Evolutionary conservation across 371 early-diverging fungal genomes (phyloP), one percentile per base, ranked within the genome.

Genomic region (Rhizopus sp.): DNA sequence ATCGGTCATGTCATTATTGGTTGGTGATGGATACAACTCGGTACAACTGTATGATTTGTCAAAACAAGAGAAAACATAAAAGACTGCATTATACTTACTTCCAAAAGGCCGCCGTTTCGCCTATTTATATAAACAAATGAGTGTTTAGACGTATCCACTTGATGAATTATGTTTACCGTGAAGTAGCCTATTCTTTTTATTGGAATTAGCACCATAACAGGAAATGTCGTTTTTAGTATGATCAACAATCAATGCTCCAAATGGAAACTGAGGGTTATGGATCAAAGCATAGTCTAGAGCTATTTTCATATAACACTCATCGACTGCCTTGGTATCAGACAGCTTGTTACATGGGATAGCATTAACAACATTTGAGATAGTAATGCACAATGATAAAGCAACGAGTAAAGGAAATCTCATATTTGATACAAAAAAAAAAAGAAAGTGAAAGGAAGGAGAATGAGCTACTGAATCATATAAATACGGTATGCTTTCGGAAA

Each of bases 21-120:
- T 70, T 17, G 66, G 68, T 3, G 73, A 73, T 6, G 73, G 70
- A 54, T 68, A 73, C 32, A 73, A 45, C 37, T 70, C 70, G 7
- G 73, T 70, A 40, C 70, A 70, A 42, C 73, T 73, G 53, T 3
- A 7, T 29, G 16, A 42, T 7, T 17, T 17, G 16, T 42, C n/a
- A 7, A 42, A 15, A 23, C 23, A 2, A 42, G 2, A 2, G 10
- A 3, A n/a, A 42, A 10, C 1, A 17, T 12, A 4, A 37, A 7
- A n/a, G 1, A n/a, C 31, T 10, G 15, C 7, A 31, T 2, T 50
- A 48, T 55, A 50, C 53, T 49, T 64, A 72, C 72, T 72, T 72
- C 66, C 63, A 62, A 42, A 72, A 72, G 17, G 69, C 69, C n/a
- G 63, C 63, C 8, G 69, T 60, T 35, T 72, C 72, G 8, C 70